phyloP scores from a whole-genome alignment of 768 basidiomycete genomes.

The Clathrus columnatus region DNA sequence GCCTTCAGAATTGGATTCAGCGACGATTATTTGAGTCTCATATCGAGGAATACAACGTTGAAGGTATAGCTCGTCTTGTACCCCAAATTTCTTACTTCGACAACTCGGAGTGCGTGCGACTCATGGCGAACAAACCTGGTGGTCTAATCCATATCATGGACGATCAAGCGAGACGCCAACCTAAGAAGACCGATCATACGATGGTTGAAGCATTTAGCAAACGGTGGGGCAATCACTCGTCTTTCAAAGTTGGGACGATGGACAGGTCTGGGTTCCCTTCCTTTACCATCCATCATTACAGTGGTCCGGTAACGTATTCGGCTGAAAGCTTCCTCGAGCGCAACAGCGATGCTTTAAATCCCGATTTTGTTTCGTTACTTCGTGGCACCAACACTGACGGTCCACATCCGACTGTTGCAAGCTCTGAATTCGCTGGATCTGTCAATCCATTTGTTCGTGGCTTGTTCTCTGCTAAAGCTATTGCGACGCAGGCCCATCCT shows the following conservation, averaged over 20 bases:
- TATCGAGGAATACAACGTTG: constrained; percentile 72
- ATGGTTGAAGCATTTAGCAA: constrained; percentile 95
- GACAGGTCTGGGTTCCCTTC: constrained; percentile 75
- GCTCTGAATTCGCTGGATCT: constrained; percentile 65
- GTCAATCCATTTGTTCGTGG: constrained; percentile 88
- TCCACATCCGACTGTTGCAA: constrained; percentile 29
- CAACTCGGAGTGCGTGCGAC: constrained; percentile 80
- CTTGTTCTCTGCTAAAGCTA: constrained; percentile 79
- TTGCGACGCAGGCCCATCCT: constrained; percentile 89
- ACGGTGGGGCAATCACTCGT: constrained; percentile 88
- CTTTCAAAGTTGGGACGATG: constrained; percentile 73
- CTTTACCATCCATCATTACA: constrained; percentile 89
- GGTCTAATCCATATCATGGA: constrained; percentile 97
- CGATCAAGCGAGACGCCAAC: constrained; percentile 79
- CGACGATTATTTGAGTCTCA: constrained; percentile 73
- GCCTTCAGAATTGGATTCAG: constrained; percentile 76
- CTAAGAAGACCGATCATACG: constrained; percentile 86
- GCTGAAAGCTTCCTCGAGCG: constrained; percentile 83
- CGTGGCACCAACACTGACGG: constrained; percentile 40
- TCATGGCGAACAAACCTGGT: constrained; percentile 79
- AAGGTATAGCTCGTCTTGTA: constrained; percentile 65
- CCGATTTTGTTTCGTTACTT: constrained; percentile 86
- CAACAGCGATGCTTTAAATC: constrained; percentile 83
- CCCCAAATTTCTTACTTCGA: constrained; percentile 77
- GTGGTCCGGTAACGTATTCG: constrained; percentile 86